Percentiles rank a stretch among this genome's conserved stretches.
Conservation (phyloP, 306 rosid genomes). For the Arachis hypogaea region DNA sequence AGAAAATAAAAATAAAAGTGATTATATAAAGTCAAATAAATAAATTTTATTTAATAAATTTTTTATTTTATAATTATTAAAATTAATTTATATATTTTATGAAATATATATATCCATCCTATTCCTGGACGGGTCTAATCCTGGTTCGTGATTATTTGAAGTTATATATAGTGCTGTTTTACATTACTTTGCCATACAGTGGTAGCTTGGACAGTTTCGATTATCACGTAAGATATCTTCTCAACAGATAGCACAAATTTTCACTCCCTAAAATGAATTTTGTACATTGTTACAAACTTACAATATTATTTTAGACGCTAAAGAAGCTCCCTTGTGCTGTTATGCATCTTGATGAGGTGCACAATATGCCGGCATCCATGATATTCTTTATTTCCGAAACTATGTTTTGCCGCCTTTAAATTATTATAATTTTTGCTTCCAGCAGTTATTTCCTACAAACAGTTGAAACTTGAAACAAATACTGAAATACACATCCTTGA, state of each 20-base stretch:
- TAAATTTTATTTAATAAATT: too few species aligned
- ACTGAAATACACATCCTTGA: background rate
- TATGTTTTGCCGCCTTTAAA: conserved; percentile 2
- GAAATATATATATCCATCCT: too few species aligned
- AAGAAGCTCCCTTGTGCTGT: background rate
- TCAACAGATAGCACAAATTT: background rate
- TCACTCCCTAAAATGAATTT: background rate
- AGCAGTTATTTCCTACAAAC: conserved; percentile 20
- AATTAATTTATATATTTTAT: too few species aligned
- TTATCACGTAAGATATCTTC: background rate
- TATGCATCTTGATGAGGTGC: conserved; percentile 5
- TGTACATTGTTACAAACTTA: background rate
- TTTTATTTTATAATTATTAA: too few species aligned
- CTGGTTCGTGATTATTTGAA: too few species aligned
- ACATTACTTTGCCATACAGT: background rate
- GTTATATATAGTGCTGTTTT: too few species aligned
- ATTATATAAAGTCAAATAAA: too few species aligned
- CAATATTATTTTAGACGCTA: background rate
- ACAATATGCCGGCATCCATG: background rate
- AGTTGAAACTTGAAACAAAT: background rate
- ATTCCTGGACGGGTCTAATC: too few species aligned
- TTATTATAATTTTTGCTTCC: conserved; percentile 25
- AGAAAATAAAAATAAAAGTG: too few species aligned
- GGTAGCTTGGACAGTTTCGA: background rate
- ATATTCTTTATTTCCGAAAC: conserved; percentile 10